phyloP scores from a whole-genome alignment of 352 stramenopile species.

The Globisporangium irregulare region DNA sequence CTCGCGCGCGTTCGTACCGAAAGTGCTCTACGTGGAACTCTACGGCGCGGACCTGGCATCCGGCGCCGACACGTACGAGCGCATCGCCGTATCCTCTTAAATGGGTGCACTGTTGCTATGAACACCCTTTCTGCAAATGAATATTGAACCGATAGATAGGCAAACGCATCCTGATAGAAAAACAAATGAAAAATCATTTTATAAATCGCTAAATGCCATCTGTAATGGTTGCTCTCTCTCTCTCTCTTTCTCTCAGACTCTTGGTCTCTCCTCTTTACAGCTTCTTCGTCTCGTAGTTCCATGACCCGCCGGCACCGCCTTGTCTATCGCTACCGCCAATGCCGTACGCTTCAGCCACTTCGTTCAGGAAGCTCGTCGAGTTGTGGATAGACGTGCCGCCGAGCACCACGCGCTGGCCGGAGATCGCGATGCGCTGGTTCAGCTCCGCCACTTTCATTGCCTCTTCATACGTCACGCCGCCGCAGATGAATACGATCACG shows the following conservation, averaged over 20 bases:
- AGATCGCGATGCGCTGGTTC: constrained; percentile 87
- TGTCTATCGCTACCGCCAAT: constrained; percentile 20
- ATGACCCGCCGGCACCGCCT: constrained; percentile 17
- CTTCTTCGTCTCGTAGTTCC: constrained; percentile 70
- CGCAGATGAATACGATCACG: constrained; percentile 98
- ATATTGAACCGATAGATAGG: neutral
- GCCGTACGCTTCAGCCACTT: constrained; percentile 78
- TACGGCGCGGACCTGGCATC: constrained; percentile 53
- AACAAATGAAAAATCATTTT: constrained; percentile 8
- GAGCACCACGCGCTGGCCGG: constrained; percentile 90
- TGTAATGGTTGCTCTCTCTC: neutral
- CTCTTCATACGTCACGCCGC: constrained; percentile 98
- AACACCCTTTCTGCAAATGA: too few species aligned
- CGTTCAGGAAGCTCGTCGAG: constrained; percentile 96
- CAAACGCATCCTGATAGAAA: neutral
- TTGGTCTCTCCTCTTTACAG: constrained; percentile 22
- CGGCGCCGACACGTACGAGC: constrained; percentile 58
- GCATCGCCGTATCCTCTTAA: constrained; percentile 38
- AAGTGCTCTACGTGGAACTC: constrained; percentile 74
- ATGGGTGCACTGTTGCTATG: neutral
- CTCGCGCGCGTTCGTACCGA: constrained; percentile 59
- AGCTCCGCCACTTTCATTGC: constrained; percentile 97
- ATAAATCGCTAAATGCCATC: constrained; percentile 9
- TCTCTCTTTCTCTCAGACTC: neutral
- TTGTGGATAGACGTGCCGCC: constrained; percentile 97